Conservation (phyloP, 176 grass and related monocot species). For the Hordeum marinum region DNA sequence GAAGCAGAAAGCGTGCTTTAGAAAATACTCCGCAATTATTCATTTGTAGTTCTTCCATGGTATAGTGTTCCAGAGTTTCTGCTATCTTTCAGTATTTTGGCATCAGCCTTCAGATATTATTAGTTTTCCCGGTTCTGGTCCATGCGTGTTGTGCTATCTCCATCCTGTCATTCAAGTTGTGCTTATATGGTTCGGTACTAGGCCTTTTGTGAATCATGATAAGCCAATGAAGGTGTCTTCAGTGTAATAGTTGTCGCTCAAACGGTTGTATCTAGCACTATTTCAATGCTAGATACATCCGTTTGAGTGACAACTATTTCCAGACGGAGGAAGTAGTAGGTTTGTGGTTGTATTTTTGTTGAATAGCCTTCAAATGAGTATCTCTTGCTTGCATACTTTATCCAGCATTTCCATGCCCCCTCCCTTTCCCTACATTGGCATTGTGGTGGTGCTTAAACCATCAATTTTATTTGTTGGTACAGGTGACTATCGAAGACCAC, state of each 20-base stretch:
- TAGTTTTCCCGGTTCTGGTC: neutral
- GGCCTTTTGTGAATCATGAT: neutral
- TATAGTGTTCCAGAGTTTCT: neutral
- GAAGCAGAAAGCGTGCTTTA: neutral
- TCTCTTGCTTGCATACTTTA: neutral
- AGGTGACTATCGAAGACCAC: slow-evolving; percentile 99
- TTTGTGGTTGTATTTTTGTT: neutral
- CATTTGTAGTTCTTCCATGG: neutral
- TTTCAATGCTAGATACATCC: too few relatives aligned
- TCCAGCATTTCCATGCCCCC: neutral
- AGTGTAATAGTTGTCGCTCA: neutral
- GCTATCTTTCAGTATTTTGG: neutral
- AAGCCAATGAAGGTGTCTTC: neutral
- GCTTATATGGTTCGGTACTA: neutral
- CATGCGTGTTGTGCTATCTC: neutral
- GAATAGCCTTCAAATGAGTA: neutral
- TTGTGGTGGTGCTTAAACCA: neutral
- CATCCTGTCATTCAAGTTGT: neutral
- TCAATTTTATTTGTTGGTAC: slow-evolving; percentile 7
- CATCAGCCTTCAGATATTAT: neutral
- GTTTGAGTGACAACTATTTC: neutral
- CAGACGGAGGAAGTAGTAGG: neutral
- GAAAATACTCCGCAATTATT: neutral
- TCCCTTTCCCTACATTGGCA: neutral
- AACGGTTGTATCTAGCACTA: too few relatives aligned